phyloP scores from a whole-genome alignment of 345 rosid species.

The Abelmoschus esculentus region DNA sequence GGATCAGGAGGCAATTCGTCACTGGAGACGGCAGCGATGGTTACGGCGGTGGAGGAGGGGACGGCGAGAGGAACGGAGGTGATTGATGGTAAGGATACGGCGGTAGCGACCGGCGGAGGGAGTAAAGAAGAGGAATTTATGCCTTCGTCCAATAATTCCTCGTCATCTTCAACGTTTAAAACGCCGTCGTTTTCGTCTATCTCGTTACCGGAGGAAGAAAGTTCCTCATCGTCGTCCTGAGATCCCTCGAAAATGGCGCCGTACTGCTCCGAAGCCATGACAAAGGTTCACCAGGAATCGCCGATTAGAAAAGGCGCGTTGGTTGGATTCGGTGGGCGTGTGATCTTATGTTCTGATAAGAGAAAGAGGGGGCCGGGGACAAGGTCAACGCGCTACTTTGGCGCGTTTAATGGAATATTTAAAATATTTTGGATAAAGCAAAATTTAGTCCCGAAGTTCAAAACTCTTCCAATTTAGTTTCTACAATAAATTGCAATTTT shows the following conservation, averaged over 20 bases:
- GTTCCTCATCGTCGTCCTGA: constrained; percentile 41
- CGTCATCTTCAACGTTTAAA: constrained; percentile 31
- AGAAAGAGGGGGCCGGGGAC: too few species aligned
- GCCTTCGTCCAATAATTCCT: constrained; percentile 30
- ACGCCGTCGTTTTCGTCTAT: constrained; percentile 47
- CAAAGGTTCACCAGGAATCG: constrained; percentile 4
- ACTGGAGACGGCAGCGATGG: constrained; percentile 29
- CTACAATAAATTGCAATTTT: too few species aligned
- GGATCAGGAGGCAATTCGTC: constrained; percentile 33
- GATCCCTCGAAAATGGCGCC: constrained; percentile 48
- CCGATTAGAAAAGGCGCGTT: background rate
- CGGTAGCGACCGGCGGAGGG: constrained; percentile 18
- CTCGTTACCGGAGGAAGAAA: constrained; percentile 40
- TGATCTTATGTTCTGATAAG: too few species aligned
- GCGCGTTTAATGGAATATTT: too few species aligned
- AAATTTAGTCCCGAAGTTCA: too few species aligned
- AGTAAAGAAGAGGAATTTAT: constrained; percentile 35
- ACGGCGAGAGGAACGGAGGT: constrained; percentile 31
- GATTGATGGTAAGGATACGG: constrained; percentile 24
- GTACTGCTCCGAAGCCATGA: constrained; percentile 57
- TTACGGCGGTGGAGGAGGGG: constrained; percentile 32
- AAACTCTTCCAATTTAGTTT: too few species aligned
- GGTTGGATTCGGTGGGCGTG: background rate
- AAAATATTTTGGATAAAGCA: too few species aligned
- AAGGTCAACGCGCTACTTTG: too few species aligned